Evolutionary conservation across 441 rosid species (phyloP).

Genomic region (Mallotus repandus): DNA sequence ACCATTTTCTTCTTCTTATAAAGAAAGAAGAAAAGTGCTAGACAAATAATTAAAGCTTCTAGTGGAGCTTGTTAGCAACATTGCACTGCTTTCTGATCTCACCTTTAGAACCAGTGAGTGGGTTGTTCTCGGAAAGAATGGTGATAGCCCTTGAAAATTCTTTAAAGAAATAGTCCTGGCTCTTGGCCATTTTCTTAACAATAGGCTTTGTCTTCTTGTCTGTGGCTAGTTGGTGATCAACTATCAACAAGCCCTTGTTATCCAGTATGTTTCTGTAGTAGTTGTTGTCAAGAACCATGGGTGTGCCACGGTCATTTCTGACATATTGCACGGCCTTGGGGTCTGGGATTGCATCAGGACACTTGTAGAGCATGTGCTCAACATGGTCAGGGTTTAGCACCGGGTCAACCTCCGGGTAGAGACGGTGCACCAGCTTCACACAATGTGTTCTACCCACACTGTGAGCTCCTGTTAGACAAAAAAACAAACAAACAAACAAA

Average conservation of each 20-base stretch:
- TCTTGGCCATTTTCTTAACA: conserved; percentile 96
- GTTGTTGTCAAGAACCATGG: conserved; percentile 90
- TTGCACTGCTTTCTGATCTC: conserved; percentile 94
- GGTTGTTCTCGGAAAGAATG: conserved; percentile 87
- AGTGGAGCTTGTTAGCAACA: conserved; percentile 79
- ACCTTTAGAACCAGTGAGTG: conserved; percentile 82
- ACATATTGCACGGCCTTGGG: conserved; percentile 97
- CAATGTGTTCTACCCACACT: conserved; percentile 98
- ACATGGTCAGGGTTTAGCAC: conserved; percentile 78
- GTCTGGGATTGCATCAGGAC: conserved; percentile 91
- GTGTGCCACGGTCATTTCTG: conserved; percentile 94
- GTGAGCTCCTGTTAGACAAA: conserved; percentile 59
- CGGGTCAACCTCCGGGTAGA: conserved; percentile 89
- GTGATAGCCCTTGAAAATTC: conserved; percentile 86
- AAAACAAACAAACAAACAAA: no score
- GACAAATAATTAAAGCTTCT: conserved; percentile 15
- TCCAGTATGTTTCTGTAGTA: conserved; percentile 93
- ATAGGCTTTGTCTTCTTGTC: conserved; percentile 85
- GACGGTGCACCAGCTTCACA: conserved; percentile 85
- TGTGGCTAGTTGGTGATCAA: conserved; percentile 86
- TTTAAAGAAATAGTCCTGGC: conserved; percentile 85
- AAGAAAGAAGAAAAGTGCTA: conserved; percentile 17
- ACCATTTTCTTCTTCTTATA: conserved; percentile 21
- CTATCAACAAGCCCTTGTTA: conserved; percentile 83
- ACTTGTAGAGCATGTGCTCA: conserved; percentile 83